Base-by-base conservation (phyloP, 2,329 filamentous ascomycete genomes). In the Phialocephala subalpina region DNA sequence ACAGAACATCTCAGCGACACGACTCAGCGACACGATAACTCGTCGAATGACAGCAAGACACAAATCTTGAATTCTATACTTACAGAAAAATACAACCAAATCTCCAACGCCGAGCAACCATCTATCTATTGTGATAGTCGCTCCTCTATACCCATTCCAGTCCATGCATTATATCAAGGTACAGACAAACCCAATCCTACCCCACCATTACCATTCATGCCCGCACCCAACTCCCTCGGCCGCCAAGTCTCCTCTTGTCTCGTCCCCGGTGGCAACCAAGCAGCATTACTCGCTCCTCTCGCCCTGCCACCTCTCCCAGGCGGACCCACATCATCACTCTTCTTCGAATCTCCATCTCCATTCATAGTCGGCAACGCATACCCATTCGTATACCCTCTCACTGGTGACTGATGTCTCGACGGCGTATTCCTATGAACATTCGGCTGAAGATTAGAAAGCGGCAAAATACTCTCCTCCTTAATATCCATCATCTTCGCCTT, bases 191-290 rank as follows among this genome's bases (percentile, higher is more conserved):
- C 47, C 47, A 52, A 29, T 2, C 47, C 47, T 3, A 52, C 25
- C 16, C 22, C 47, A 12, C 25, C 25, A 52, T 52, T 52, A 27
- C 11, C 8, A 18, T 47, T 47, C 18, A 47, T 4, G 9, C n/a
- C 47, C 14, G 22, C 22, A 5, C 47, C 59, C 40, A 67, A 36
- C 66, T 71, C 73, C 55, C 69, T 65, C 16, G 69, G 68, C 69
- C 82, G 83, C 94, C 94, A 97, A 1, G 92, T 97, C 60, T 93
- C 91, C 77, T 97, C 92, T 77, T 95, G 92, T 75, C 88, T 94
- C 1, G 93, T 97, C 8, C 93, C 92, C 0, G 91, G 90, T 20
- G 91, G 86, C 65, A 97, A 80, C 88, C 92, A 95, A n/a, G 79
- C 78, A 33, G 82, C 81, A 70, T 73, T 84, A 72, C 82, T 84